Evolutionary conservation across 2,329 filamentous ascomycete genomes (phyloP), one percentile per base, ranked within the genome.

Genomic region (Calcarisporium arbuscula): DNA sequence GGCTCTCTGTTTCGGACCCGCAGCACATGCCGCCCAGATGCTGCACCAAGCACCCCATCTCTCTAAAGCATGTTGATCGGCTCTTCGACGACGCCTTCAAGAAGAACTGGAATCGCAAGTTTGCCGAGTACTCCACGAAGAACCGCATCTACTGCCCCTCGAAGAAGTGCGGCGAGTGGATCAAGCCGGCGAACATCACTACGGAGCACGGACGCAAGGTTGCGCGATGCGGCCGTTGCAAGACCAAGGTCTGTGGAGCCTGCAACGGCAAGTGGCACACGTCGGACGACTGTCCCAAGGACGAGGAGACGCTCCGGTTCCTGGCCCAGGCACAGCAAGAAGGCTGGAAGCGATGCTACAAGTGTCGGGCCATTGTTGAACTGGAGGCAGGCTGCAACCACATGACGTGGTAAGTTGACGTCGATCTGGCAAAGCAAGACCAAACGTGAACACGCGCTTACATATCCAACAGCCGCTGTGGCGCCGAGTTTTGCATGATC

Each of bases 11-110:
- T 42, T 80, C 71, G 27, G 85, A 94, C 53, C 79, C 84, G 2
- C 73, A 79, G 40, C 80, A 86, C 46, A 94, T 94, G 85, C 86
- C 88, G 14, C 88, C 88, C 0, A 75, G 71, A 52, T 95, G 87
- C 59, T 95, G 87, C 58, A 82, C 75, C 4, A 51, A 72, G 15
- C 76, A 86, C 10, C 73, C 77, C 46, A 94, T 94, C 38, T 77
- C 82, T 1, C 62, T 88, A 6, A 80, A 78, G 45, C 78, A 87
- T 53, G 87, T 90, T 19, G 83, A 90, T 10, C 70, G 70, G 17
- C 65, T 92, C 7, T 88, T 94, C 51, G 75, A 85, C 50, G 53
- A 68, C 38, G 68, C 72, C 34, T 90, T 92, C 67, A 90, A 92
- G 62, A 76, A 69, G 45, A 68, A 67, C 2, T 94, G 86, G 85